phyloP scores from a whole-genome alignment of 192 early-diverging fungal species.

The Radiomyces spectabilis region DNA sequence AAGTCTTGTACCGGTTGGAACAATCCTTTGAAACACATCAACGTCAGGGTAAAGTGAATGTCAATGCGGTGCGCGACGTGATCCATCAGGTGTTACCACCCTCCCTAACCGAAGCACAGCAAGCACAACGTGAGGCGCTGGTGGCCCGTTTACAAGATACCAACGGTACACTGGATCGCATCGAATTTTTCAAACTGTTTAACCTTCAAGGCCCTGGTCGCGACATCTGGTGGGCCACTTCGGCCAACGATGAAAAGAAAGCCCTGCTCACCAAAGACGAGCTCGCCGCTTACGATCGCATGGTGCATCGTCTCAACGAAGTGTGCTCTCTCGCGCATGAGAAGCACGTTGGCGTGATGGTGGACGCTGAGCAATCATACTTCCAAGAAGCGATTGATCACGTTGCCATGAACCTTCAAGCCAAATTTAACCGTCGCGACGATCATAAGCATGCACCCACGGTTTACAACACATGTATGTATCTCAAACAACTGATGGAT shows the following conservation, averaged over 20 bases:
- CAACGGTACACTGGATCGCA: not conserved
- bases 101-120: constrained; percentile 3
- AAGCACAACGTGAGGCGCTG: constrained; percentile 1
- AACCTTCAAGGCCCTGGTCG: constrained; percentile 10
- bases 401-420: constrained; percentile 61
- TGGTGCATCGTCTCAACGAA: constrained; percentile 61
- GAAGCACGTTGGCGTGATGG: constrained; percentile 65
- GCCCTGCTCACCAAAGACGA: constrained; percentile 42
- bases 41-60: constrained; percentile 28
- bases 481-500: not conserved
- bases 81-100: constrained; percentile 18
- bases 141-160: not conserved
- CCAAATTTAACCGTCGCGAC: constrained; percentile 55
- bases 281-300: constrained; percentile 58
- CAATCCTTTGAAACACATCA: constrained; percentile 34
- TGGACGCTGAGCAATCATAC: constrained; percentile 93
- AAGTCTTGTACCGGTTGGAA: constrained; percentile 38
- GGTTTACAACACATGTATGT: constrained; percentile 82
- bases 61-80: constrained; percentile 25
- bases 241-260: constrained; percentile 1
- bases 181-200: constrained; percentile 10
- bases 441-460: constrained; percentile 40
- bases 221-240: constrained; percentile 8
- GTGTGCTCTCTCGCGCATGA: constrained; percentile 57
- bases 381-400: constrained; percentile 92